Conservation (phyloP, 148 eudicot genomes). For the Amaranthus hypochondriacus region DNA sequence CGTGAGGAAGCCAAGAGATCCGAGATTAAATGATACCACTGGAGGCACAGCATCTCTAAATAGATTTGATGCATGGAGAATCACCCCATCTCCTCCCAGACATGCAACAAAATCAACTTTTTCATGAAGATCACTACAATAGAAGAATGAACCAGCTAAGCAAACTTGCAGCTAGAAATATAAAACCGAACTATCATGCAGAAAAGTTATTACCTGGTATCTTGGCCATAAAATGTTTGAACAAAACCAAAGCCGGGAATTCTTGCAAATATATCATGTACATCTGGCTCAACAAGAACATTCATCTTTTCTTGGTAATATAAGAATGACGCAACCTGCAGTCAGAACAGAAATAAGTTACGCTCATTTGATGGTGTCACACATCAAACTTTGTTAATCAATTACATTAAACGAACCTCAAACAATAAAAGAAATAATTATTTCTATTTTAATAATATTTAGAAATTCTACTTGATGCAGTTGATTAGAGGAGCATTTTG, state of each 20-base stretch:
- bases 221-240: slow-evolving; percentile 97
- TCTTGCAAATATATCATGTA: slow-evolving; percentile 93
- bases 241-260: slow-evolving; percentile 97
- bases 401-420: no score
- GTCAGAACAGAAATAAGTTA: slow-evolving; percentile 3
- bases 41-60: slow-evolving; percentile 95
- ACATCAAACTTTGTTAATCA: no score
- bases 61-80: slow-evolving; percentile 91
- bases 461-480: no score
- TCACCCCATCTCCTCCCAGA: slow-evolving; percentile 98
- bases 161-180: background rate
- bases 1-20: slow-evolving; percentile 97
- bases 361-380: no score
- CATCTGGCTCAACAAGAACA: slow-evolving; percentile 95
- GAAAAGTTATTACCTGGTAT: slow-evolving; percentile 57
- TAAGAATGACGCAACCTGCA: slow-evolving; percentile 86
- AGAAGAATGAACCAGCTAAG: slow-evolving; percentile 17
- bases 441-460: no score
- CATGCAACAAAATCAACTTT: slow-evolving; percentile 95
- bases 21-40: slow-evolving; percentile 96
- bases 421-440: no score
- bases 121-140: slow-evolving; percentile 85
- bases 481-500: no score
- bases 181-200: slow-evolving; percentile 7
- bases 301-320: slow-evolving; percentile 86